Conservation (phyloP, 2,329 filamentous ascomycete genomes). For the Fusarium newnesense region DNA sequence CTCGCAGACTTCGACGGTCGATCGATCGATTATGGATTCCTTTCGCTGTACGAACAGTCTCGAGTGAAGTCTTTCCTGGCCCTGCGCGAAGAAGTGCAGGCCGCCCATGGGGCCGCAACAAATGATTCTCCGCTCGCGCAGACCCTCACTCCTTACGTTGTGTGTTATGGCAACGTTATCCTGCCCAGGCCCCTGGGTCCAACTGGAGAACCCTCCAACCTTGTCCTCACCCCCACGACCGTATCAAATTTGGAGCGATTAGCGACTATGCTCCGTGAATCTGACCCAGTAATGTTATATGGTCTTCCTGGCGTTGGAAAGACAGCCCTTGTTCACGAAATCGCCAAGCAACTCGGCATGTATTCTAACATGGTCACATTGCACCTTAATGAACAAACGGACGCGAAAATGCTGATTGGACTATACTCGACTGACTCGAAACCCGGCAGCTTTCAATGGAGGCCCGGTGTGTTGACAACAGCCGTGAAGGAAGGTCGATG, state of each 20-base stretch:
- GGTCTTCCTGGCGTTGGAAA: constrained; percentile 91
- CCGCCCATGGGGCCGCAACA: constrained; percentile 15
- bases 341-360: constrained; percentile 82
- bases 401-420: constrained; percentile 95
- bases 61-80: constrained; percentile 59
- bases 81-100: constrained; percentile 53
- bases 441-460: constrained; percentile 92
- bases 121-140: constrained; percentile 44
- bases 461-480: constrained; percentile 90
- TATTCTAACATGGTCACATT: constrained; percentile 88
- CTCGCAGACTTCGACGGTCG: constrained; percentile 79
- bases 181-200: constrained; percentile 70
- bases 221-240: constrained; percentile 80
- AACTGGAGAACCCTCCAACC: constrained; percentile 57
- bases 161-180: constrained; percentile 73
- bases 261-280: constrained; percentile 71
- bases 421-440: constrained; percentile 91
- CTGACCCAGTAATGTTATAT: constrained; percentile 81
- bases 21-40: constrained; percentile 81
- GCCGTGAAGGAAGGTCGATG: constrained; percentile 94
- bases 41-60: constrained; percentile 67
- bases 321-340: constrained; percentile 84
- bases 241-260: constrained; percentile 76
- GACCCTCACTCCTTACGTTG: constrained; percentile 68
- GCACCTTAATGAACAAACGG: constrained; percentile 97